Evolutionary conservation across 2,329 filamentous ascomycete species (phyloP), one percentile per base, ranked within the genome.

Genomic region (Coniochaeta sp.): DNA sequence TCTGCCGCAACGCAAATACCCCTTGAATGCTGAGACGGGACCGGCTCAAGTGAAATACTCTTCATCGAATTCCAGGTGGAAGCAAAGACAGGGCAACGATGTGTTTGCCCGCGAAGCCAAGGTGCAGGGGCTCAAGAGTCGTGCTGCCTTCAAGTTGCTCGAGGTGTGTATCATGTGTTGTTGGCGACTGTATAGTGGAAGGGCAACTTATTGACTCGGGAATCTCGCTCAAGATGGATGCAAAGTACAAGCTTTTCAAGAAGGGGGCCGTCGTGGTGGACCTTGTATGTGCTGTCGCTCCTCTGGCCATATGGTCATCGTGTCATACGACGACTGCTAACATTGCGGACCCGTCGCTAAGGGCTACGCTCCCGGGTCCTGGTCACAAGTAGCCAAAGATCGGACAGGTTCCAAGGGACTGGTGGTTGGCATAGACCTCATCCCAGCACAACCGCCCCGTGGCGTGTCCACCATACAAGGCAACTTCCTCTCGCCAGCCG

Each of bases 391-490:
- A 31, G 94, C 94, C 16, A 73, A 87, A 30, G 86, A 89, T 55
- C 80, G 83, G 50, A 95, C 89, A 4, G 77, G 80, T 55, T 91
- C 91, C 0, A 71, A 79, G 45, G 91, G 91, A 8, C 82, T 86
- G 40, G 85, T 99, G 12, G 75, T 99, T 26, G 95, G 94, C 10
- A 92, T 99, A 61, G 94, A 99, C 66, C 80, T 99, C 49, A 90
- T 99, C 57, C 94, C 94, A 4, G 89, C 91, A 0, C 87, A 92
- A 65, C 92, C 95, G 5, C 94, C 94, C 0, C 83, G 81, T 62
- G 94, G 94, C 20, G 91, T 95, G n/a, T 91, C 89, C 26, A 90
- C 90, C 2, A 91, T 99, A 52, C 94, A 99, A 69, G 94, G 95
- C 47, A 89, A 99, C 66, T 97, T 99, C 58, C 74, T 97, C 35